Conservation (phyloP, 108 stramenopile species). For the Nitzschia sp. region DNA sequence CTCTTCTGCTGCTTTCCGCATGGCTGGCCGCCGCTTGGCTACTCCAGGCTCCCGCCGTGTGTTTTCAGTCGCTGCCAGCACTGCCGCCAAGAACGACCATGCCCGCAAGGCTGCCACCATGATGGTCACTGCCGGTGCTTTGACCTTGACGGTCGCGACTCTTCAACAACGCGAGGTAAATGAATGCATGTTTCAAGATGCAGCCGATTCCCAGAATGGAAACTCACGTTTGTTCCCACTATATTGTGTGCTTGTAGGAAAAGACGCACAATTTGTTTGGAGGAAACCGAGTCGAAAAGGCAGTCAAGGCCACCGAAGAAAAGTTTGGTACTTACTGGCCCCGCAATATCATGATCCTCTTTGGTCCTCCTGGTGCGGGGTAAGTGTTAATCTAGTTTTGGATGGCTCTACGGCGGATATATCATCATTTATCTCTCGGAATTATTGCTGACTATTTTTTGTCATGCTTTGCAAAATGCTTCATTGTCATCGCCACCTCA, state of each 20-base stretch:
- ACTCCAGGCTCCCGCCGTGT: conserved; percentile 1
- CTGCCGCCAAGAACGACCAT: conserved; percentile 25
- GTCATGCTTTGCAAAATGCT: too few species aligned
- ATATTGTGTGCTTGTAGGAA: conserved; percentile 1
- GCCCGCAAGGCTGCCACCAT: conserved; percentile 33
- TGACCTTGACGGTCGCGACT: conserved; percentile 32
- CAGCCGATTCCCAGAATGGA: not conserved
- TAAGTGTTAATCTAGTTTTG: too few species aligned
- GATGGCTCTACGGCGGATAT: too few species aligned
- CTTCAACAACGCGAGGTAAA: conserved; percentile 35
- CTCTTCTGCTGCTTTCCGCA: conserved; percentile 31
- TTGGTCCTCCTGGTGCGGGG: conserved; percentile 69
- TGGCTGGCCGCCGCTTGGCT: conserved; percentile 34
- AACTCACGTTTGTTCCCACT: conserved; percentile 4
- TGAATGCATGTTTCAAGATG: too few species aligned
- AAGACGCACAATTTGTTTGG: conserved; percentile 40
- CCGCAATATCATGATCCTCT: conserved; percentile 83
- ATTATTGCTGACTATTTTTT: too few species aligned
- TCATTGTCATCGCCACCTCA: too few species aligned
- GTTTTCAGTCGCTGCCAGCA: conserved; percentile 19
- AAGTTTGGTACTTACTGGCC: conserved; percentile 93
- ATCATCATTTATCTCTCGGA: too few species aligned
- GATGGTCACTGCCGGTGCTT: conserved; percentile 30
- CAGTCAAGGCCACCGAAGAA: conserved; percentile 63
- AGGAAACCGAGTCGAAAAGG: conserved; percentile 32